Conservation (phyloP, 257 asterid species). For the Vinca minor region DNA sequence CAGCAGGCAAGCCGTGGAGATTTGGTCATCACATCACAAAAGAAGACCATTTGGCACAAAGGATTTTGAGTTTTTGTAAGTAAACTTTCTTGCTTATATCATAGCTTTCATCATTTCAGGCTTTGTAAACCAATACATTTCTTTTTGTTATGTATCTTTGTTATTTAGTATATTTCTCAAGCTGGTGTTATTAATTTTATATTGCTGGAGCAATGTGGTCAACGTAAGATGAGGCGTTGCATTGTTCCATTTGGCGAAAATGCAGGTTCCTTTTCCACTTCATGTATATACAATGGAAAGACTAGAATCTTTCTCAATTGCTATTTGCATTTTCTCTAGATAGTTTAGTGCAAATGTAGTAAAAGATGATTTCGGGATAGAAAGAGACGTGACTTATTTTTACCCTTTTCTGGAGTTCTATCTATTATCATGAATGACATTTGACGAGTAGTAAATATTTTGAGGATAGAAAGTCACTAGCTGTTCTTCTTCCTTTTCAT, state of each 20-base stretch:
- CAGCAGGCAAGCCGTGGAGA: background rate
- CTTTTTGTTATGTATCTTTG: background rate
- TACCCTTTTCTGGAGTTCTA: background rate
- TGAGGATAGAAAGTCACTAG: background rate
- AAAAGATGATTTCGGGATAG: background rate
- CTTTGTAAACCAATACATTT: background rate
- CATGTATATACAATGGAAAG: background rate
- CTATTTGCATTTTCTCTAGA: background rate
- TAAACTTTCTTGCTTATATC: constrained; percentile 8
- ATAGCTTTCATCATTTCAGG: constrained; percentile 14
- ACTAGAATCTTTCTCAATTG: background rate
- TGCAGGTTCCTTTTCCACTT: too few species aligned
- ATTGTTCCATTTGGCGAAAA: background rate
- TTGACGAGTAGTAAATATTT: background rate
- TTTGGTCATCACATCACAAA: background rate
- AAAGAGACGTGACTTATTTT: background rate
- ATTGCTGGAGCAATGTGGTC: background rate
- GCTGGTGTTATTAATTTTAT: background rate
- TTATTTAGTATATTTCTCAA: background rate
- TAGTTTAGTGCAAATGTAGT: background rate
- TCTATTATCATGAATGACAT: background rate
- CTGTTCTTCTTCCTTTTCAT: background rate
- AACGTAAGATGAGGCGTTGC: background rate
- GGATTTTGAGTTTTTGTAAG: background rate
- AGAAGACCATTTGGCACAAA: constrained; percentile 17